A percentile compares a stretch with the other conserved stretches of the same genome.
These are phyloP conservation scores for Lagenidium sp. DNA, from an alignment of 352 stramenopile species.

Conservation along the genomic window DNA sequence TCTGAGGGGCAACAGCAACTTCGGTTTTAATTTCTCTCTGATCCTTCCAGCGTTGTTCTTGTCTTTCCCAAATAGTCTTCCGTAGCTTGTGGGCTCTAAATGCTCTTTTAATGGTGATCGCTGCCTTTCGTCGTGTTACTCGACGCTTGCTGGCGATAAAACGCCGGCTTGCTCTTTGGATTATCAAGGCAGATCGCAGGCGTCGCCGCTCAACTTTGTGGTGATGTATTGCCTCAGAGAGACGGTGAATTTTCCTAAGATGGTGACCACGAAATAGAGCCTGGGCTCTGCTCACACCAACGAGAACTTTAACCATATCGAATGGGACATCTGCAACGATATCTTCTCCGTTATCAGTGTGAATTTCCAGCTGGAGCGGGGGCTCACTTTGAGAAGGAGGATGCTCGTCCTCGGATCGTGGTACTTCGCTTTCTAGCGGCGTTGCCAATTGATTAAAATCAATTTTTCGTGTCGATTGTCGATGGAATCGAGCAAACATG, in stretches of 20 bases:
- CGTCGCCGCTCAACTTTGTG: constrained; percentile 1
- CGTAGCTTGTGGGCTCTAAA: too few relatives aligned
- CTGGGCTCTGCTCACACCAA: constrained; percentile 15
- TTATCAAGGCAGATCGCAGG: constrained; percentile 8
- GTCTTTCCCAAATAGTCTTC: too few relatives aligned
- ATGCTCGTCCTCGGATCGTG: neutral
- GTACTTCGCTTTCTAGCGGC: neutral
- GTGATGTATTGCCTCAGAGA: constrained; percentile 11
- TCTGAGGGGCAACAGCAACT: too few relatives aligned
- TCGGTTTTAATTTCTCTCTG: too few relatives aligned
- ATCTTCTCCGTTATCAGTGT: neutral
- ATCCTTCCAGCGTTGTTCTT: too few relatives aligned
- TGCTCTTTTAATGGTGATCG: too few relatives aligned
- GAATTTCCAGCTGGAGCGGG: too few relatives aligned
- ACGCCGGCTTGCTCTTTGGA: constrained; percentile 9
- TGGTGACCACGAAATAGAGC: constrained; percentile 17
- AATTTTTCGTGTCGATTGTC: neutral
- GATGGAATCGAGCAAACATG: neutral
- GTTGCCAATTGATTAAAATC: neutral
- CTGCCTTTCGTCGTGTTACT: constrained; percentile 7
- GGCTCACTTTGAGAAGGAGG: neutral
- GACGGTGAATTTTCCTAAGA: constrained; percentile 11
- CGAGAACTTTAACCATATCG: constrained; percentile 16
- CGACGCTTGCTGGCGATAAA: constrained; percentile 6
- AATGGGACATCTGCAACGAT: neutral